phyloP scores from a whole-genome alignment of 129 eudicot genomes.

The Oenanthe sinensis region DNA sequence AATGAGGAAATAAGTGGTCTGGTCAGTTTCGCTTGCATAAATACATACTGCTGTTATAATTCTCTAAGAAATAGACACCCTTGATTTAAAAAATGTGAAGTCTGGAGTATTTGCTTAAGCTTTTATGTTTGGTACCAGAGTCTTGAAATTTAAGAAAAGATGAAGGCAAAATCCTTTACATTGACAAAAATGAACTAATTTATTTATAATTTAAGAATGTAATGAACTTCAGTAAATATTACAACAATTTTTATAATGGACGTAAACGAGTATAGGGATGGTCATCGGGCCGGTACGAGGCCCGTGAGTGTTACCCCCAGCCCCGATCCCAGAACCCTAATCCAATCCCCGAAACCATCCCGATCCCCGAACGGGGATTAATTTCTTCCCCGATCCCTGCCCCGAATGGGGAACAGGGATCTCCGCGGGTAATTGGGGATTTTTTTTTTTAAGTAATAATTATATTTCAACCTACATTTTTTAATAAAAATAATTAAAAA shows the following conservation, averaged over 20 bases:
- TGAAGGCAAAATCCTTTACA: neutral
- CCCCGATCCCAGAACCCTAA: too few species aligned
- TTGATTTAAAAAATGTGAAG: neutral
- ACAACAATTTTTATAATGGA: neutral
- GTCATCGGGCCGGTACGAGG: too few species aligned
- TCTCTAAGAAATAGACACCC: neutral
- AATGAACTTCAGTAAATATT: neutral
- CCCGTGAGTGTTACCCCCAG: too few species aligned
- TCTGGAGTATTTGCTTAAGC: neutral
- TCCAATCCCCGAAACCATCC: too few species aligned
- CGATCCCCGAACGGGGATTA: too few species aligned
- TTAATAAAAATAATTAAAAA: too few species aligned
- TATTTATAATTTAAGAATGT: neutral
- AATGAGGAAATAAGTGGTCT: neutral
- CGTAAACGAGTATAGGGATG: neutral
- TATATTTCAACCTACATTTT: too few species aligned
- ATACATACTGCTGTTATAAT: neutral
- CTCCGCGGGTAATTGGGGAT: too few species aligned
- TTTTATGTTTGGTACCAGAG: neutral
- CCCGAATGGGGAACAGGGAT: too few species aligned
- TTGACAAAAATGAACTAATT: neutral
- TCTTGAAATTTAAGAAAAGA: neutral
- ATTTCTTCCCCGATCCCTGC: too few species aligned
- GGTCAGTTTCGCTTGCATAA: neutral
- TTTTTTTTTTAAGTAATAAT: too few species aligned